Percentiles rank a stretch among this genome's conserved stretches.
Evolutionary conservation across 2,329 filamentous ascomycete genomes (phyloP).

Genomic region (Aureobasidium sp.): DNA sequence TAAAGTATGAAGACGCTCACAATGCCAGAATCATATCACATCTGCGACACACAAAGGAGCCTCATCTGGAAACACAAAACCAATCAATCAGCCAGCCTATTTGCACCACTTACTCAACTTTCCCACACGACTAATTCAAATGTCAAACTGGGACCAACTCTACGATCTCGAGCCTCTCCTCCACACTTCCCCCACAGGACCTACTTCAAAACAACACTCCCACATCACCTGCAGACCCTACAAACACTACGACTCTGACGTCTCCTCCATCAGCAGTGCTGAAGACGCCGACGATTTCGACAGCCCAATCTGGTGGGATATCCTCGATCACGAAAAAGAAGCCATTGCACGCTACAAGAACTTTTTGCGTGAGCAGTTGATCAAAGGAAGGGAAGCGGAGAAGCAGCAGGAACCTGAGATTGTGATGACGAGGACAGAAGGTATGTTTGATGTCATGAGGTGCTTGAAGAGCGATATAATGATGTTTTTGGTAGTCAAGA

Average conservation of each 20-base stretch:
- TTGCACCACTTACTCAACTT: background rate
- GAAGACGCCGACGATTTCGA: background rate
- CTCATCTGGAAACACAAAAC: background rate
- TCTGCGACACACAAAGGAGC: background rate
- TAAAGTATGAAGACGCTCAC: background rate
- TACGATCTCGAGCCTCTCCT: background rate
- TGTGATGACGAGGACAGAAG: background rate
- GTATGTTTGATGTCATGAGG: background rate
- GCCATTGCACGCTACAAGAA: slow-evolving; percentile 1
- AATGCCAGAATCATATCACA: background rate
- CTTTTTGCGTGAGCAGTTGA: background rate
- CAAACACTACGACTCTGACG: slow-evolving; percentile 5
- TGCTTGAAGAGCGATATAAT: background rate
- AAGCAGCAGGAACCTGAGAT: background rate
- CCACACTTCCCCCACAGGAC: background rate
- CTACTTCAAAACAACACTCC: background rate
- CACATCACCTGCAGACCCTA: background rate
- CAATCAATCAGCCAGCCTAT: background rate
- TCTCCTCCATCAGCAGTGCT: background rate
- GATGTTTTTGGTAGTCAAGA: background rate
- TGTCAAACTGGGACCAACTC: slow-evolving; percentile 2
- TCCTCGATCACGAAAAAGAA: background rate
- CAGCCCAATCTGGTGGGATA: background rate
- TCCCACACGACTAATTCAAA: background rate
- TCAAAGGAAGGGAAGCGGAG: background rate